Evolutionary conservation across 192 early-diverging fungal genomes (phyloP).

Genomic region (Entomortierella chlamydospora): DNA sequence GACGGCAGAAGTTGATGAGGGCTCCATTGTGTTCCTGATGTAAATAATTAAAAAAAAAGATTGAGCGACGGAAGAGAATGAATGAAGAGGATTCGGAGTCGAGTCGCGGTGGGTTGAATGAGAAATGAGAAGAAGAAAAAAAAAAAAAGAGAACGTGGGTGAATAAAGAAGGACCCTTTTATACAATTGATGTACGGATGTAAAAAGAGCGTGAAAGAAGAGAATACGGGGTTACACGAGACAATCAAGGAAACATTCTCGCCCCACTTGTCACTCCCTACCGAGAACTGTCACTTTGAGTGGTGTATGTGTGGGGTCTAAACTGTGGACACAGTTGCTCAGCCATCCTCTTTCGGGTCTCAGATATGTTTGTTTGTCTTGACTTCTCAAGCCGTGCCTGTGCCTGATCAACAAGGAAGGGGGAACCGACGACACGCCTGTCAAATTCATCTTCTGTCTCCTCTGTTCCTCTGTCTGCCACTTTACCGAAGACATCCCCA

Average conservation of each 20-base stretch:
- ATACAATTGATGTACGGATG: too few relatives aligned
- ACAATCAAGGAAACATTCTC: neutral
- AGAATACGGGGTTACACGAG: neutral
- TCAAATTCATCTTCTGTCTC: too few relatives aligned
- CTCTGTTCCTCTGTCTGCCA: too few relatives aligned
- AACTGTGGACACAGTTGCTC: too few relatives aligned
- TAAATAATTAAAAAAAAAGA: neutral
- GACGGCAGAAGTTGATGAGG: conserved; percentile 33
- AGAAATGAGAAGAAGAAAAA: neutral
- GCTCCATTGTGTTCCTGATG: conserved; percentile 24
- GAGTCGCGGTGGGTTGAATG: neutral
- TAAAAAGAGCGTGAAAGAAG: too few relatives aligned
- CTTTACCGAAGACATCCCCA: too few relatives aligned
- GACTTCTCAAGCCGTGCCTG: too few relatives aligned
- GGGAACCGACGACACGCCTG: too few relatives aligned
- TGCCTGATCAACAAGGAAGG: too few relatives aligned
- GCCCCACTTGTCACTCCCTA: conserved; percentile 17
- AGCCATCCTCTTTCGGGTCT: too few relatives aligned
- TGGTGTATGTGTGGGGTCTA: conserved; percentile 20
- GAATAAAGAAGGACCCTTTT: neutral
- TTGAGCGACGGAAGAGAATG: neutral
- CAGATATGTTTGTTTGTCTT: too few relatives aligned
- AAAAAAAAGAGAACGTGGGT: neutral
- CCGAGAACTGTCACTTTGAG: conserved; percentile 52
- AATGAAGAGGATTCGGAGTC: neutral